Base-by-base conservation (phyloP, 441 rosid species). In the Syzygium syzygioides region DNA sequence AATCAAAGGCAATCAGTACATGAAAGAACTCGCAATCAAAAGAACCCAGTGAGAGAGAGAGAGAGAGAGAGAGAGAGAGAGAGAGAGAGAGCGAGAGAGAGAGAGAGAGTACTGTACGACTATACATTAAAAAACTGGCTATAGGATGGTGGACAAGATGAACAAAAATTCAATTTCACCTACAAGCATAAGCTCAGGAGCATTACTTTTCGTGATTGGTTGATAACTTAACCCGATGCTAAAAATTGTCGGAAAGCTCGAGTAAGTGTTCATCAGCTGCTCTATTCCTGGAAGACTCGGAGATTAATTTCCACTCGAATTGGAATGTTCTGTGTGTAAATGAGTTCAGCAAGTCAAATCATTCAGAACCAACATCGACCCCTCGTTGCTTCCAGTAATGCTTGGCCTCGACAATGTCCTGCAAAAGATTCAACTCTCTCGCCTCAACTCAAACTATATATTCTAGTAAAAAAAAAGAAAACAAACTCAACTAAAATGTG, bases 401-500 rank as follows among this genome's bases (percentile, higher is more conserved):
- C 91, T 95, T 94, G 87, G 98, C 99, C 93, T 96, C 96, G 15
- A 86, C 79, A 88, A 93, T 93, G 89, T 94, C 96, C 96, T 94
- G 86, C 80, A 90, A 53, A 88, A 88, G 23, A 89, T 37, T 34
- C 41, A 55, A 37, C 50, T 30, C 66, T 32, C 41, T 34, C 6
- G 64, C 52, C 83, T 37, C 83, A 71, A 25, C 52, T 37, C 48
- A 71, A 68, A 71, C 80, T 19, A 34, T 68, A 19, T 1, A 26
- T 34, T 68, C 48, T 68, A 19, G 26, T 68, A 34, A 9, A 0
- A 19, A 60, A 10, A 25, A 71, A 60, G 34, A 71, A 71, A 34
- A 19, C 79, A 19, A 71, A 68, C 79, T 68, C 14, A 34, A 71
- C 28, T 34, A 19, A 71, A 71, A 71, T 20, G 50, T 34, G 80